Evolutionary conservation across 768 basidiomycete species (phyloP).

Genomic region (Gloeopeniophorella convolvens): DNA sequence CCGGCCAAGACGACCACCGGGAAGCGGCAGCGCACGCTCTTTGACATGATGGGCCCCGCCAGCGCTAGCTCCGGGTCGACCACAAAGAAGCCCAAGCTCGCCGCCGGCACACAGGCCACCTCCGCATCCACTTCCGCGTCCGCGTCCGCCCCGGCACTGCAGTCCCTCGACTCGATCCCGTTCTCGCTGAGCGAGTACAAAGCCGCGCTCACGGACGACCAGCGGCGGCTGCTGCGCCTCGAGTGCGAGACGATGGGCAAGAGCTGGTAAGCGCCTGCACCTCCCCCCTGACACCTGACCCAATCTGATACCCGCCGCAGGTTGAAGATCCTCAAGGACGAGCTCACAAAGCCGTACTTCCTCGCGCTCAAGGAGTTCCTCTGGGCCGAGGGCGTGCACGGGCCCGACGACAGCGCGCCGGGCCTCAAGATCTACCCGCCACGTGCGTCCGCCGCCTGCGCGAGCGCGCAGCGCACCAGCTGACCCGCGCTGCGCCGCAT

Average conservation of each 20-base stretch:
- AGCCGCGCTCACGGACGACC: slow-evolving; percentile 50
- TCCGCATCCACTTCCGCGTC: too few relatives aligned
- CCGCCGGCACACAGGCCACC: slow-evolving; percentile 2
- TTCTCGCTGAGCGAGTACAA: slow-evolving; percentile 53
- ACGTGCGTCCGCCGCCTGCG: slow-evolving; percentile 41
- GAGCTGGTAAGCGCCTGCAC: slow-evolving; percentile 47
- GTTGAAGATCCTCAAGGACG: slow-evolving; percentile 68
- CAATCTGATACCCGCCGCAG: slow-evolving; percentile 29
- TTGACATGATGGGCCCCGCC: slow-evolving; percentile 51
- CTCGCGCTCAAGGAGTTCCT: slow-evolving; percentile 63
- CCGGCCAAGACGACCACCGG: slow-evolving; percentile 2
- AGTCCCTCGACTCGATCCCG: slow-evolving; percentile 56
- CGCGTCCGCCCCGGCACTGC: too few relatives aligned
- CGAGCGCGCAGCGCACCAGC: neutral
- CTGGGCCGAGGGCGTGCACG: slow-evolving; percentile 56
- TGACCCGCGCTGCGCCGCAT: neutral
- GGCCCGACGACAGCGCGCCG: slow-evolving; percentile 39
- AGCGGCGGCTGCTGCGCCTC: slow-evolving; percentile 50
- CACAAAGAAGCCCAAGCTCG: slow-evolving; percentile 44
- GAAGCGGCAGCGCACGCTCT: slow-evolving; percentile 58
- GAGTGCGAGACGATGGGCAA: slow-evolving; percentile 71
- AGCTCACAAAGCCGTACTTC: slow-evolving; percentile 75
- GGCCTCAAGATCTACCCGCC: slow-evolving; percentile 67
- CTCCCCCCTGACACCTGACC: neutral
- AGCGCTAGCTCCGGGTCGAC: slow-evolving; percentile 28